Conservation (phyloP, 768 basidiomycete species). For the Macrolepiota albuminosa region DNA sequence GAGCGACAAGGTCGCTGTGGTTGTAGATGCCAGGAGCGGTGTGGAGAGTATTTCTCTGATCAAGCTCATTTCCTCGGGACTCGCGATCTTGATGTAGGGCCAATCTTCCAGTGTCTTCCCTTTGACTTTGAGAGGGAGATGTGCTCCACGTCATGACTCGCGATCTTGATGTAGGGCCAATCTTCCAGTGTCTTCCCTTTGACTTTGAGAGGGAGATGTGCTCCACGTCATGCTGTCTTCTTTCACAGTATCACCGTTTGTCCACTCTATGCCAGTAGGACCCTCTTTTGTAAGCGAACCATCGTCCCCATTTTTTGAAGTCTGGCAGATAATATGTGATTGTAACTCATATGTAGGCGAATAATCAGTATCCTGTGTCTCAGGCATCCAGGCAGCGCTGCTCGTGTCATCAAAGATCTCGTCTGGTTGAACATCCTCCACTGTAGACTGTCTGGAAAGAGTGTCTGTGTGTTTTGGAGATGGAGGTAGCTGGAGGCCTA, state of each 20-base stretch:
- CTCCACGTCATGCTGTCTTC: constrained; percentile 81
- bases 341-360: constrained; percentile 34
- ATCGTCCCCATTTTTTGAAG: constrained; percentile 53
- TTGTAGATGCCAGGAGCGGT: constrained; percentile 33
- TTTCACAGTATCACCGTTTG: constrained; percentile 45
- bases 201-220: constrained; percentile 57
- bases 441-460: constrained; percentile 49
- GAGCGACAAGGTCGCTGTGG: constrained; percentile 22
- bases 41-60: constrained; percentile 17
- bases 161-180: constrained; percentile 17
- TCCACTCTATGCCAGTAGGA: constrained; percentile 56
- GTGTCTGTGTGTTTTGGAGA: constrained; percentile 24
- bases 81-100: constrained; percentile 15
- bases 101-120: constrained; percentile 32
- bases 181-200: constrained; percentile 35
- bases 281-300: constrained; percentile 77
- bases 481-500: constrained; percentile 33
- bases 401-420: constrained; percentile 44
- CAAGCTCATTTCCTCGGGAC: constrained; percentile 12
- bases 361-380: constrained; percentile 57
- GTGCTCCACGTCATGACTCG: constrained; percentile 68
- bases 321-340: constrained; percentile 24
- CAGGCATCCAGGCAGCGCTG: constrained; percentile 49
- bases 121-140: constrained; percentile 54
- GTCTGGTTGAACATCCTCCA: constrained; percentile 49